Conservation (phyloP, 257 asterid genomes). For the Handroanthus guayacan region DNA sequence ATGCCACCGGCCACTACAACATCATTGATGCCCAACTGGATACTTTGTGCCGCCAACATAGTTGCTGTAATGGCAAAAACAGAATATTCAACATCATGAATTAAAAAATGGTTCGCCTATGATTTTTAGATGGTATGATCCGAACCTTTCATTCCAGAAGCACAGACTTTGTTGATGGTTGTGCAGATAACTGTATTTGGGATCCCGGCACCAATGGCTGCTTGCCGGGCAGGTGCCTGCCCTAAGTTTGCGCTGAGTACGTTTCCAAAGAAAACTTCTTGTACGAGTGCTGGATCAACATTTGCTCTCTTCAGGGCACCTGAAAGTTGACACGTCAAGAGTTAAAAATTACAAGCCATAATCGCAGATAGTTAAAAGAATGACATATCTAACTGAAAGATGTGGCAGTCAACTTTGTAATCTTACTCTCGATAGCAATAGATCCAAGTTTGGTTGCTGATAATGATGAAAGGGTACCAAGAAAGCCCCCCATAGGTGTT, state of each 20-base stretch:
- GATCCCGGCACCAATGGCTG: conserved; percentile 97
- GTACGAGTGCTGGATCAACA: conserved; percentile 87
- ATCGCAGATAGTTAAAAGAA: background rate
- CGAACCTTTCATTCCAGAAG: conserved; percentile 98
- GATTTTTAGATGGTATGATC: conserved; percentile 8
- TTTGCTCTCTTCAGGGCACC: conserved; percentile 95
- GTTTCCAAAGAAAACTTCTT: conserved; percentile 93
- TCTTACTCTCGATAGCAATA: conserved; percentile 84
- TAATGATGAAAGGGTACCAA: conserved; percentile 89
- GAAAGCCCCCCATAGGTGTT: conserved; percentile 96
- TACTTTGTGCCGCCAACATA: conserved; percentile 92
- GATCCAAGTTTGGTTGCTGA: conserved; percentile 98
- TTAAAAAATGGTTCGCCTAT: background rate
- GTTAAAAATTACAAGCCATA: conserved; percentile 19
- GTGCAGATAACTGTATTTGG: conserved; percentile 89
- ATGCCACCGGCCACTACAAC: conserved; percentile 99
- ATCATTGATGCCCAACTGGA: conserved; percentile 92
- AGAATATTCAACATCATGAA: conserved; percentile 17
- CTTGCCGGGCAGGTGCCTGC: conserved; percentile 99
- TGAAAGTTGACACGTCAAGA: conserved; percentile 42
- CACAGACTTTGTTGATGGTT: conserved; percentile 95
- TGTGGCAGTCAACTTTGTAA: conserved; percentile 19
- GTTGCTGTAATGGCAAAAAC: conserved; percentile 67
- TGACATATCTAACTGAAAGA: conserved; percentile 8
- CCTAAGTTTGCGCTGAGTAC: conserved; percentile 98